Conservation (phyloP, 306 rosid species). For the Cicer pinnatifidum region DNA sequence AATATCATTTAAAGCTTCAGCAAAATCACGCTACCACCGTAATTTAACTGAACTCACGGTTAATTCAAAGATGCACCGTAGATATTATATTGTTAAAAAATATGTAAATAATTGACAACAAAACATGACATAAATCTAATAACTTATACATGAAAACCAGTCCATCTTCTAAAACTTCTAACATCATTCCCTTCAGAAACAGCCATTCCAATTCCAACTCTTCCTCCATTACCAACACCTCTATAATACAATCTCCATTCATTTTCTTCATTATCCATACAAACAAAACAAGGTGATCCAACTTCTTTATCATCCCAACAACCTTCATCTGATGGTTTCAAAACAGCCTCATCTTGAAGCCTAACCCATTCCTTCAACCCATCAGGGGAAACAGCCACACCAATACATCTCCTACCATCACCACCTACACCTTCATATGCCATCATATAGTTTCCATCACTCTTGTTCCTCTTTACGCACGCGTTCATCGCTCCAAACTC, state of each 20-base stretch:
- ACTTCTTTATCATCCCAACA: slow-evolving; percentile 73
- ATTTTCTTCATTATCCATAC: slow-evolving; percentile 62
- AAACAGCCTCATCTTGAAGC: slow-evolving; percentile 54
- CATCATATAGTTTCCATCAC: slow-evolving; percentile 71
- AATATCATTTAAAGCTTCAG: too few relatives aligned
- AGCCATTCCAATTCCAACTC: slow-evolving; percentile 78
- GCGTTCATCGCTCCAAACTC: slow-evolving; percentile 67
- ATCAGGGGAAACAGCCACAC: slow-evolving; percentile 68
- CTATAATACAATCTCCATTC: slow-evolving; percentile 78
- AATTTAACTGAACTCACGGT: too few relatives aligned
- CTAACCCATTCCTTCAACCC: slow-evolving; percentile 74
- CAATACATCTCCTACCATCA: slow-evolving; percentile 69
- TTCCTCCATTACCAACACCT: slow-evolving; percentile 67
- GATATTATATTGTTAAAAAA: slow-evolving; percentile 13
- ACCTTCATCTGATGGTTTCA: slow-evolving; percentile 49
- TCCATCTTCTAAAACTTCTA: slow-evolving; percentile 61
- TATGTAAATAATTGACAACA: slow-evolving; percentile 2
- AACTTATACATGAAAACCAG: slow-evolving; percentile 61
- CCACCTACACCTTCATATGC: slow-evolving; percentile 72
- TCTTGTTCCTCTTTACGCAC: slow-evolving; percentile 55
- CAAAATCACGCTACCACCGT: too few relatives aligned
- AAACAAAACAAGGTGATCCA: slow-evolving; percentile 73
- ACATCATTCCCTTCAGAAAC: slow-evolving; percentile 56
- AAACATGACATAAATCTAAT: slow-evolving; percentile 13
- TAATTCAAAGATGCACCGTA: background rate